Base-by-base conservation (phyloP, 495 filamentous ascomycete genomes). In the Bombardia bombarda region DNA sequence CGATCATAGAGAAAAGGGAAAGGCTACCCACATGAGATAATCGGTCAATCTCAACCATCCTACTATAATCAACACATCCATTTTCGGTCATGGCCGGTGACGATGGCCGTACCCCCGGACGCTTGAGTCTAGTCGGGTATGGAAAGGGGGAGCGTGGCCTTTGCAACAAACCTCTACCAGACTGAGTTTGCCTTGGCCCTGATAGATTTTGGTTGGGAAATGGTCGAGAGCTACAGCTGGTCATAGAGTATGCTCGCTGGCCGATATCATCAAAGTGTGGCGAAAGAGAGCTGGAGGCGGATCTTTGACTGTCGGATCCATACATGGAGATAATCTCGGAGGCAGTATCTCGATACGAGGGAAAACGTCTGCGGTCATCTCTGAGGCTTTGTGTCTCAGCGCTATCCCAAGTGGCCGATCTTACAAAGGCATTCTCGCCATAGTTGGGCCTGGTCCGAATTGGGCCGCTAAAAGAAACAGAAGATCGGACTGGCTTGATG, bases 121-220 rank as follows among this genome's bases (percentile, higher is more conserved):
- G 75, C 57, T 74, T 80, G 18, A 82, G 64, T 22, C 78, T 70
- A n/a, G 77, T 73, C 7, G 78, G 79, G 49, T 83, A 83, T 8
- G 70, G 69, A 53, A 79, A 80, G 1, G 79, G 80, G 17, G 77
- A 81, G 19, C 75, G 69, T 28, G 78, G 79, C 9, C 78, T 67
- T 45, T 72, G 71, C 31, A 70, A 55, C 41, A 52, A 47, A 6
- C 49, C 52, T 25, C 51, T 52, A 32, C 58, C 62, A 1, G 52
- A 49, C 16, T 68, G 61, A 46, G 59, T 67, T 36, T 75, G 65
- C 31, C 79, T 50, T 31, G 72, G 79, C 4, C 66, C 65, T 33
- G 65, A 68, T n/a, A 77, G 74, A 38, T 64, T 73, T 49, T 74
- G 64, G 48, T 69, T 66, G 4, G 72, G 72, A 32, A 76, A 53